Evolutionary conservation across 163 green algal genomes (phyloP).

Genomic region (Dunaliella salina): DNA sequence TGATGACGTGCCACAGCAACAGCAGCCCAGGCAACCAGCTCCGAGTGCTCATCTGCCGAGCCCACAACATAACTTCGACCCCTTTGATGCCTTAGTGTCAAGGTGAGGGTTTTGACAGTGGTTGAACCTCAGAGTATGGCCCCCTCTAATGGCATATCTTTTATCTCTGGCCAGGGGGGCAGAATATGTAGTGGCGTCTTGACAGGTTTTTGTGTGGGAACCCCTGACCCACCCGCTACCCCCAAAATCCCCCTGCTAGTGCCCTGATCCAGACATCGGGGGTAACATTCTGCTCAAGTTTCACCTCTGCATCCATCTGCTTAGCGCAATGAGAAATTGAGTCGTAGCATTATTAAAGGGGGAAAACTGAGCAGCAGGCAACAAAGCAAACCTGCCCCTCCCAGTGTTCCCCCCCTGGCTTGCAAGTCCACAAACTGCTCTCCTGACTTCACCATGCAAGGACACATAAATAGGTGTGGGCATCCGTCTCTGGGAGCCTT

Average conservation of each 20-base stretch:
- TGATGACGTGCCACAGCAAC: background rate
- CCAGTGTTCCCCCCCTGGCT: no score
- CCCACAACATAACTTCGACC: background rate
- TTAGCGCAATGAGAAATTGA: no score
- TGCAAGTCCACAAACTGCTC: no score
- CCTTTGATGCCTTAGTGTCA: background rate
- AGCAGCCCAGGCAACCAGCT: background rate
- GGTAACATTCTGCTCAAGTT: background rate
- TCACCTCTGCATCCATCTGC: background rate
- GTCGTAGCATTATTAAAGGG: no score
- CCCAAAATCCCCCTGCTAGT: no score
- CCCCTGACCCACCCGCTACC: no score
- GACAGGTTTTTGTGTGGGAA: background rate
- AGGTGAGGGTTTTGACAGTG: background rate
- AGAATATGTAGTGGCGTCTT: background rate
- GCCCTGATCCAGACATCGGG: background rate
- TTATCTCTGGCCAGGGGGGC: background rate
- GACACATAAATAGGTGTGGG: no score
- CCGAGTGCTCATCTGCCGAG: background rate
- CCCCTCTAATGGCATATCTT: background rate
- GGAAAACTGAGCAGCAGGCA: no score
- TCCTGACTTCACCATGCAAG: no score
- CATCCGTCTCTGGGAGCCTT: no score
- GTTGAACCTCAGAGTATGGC: no score
- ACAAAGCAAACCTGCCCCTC: no score